A percentile compares a stretch with the other conserved stretches of the same genome.
Evolutionary conservation across 1,139 yeast species (phyloP).

Genomic region (Casaregolazyma lundiana): DNA sequence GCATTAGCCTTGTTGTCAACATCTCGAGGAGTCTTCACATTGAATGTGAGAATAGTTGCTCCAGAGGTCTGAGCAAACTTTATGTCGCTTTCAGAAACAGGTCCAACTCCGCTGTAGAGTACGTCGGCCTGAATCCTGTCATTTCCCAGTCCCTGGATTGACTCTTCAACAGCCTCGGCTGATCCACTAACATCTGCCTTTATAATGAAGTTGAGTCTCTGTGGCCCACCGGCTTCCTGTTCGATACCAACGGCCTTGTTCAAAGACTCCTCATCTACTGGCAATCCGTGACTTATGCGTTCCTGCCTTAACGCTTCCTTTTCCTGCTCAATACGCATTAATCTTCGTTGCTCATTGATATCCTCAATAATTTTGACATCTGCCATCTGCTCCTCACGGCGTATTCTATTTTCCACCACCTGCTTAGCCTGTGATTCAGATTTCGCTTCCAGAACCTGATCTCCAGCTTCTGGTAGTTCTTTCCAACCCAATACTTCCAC

Average conservation of each 20-base stretch:
- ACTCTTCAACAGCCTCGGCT: slow-evolving; percentile 63
- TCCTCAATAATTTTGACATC: slow-evolving; percentile 64
- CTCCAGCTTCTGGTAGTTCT: slow-evolving; percentile 89
- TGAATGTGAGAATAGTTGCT: slow-evolving; percentile 76
- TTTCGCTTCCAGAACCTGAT: slow-evolving; percentile 70
- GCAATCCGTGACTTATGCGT: slow-evolving; percentile 32
- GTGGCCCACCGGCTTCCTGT: slow-evolving; percentile 21
- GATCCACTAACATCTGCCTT: slow-evolving; percentile 86
- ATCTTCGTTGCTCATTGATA: slow-evolving; percentile 53
- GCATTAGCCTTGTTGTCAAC: slow-evolving; percentile 57
- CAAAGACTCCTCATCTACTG: slow-evolving; percentile 31
- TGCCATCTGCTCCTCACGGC: slow-evolving; percentile 52
- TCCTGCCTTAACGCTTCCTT: slow-evolving; percentile 22
- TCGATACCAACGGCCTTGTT: slow-evolving; percentile 26
- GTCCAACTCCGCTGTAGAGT: slow-evolving; percentile 73
- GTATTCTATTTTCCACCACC: slow-evolving; percentile 60
- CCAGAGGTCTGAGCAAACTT: slow-evolving; percentile 73
- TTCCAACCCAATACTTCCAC: slow-evolving; percentile 96
- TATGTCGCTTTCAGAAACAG: slow-evolving; percentile 78
- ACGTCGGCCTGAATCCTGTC: slow-evolving; percentile 72
- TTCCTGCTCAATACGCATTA: slow-evolving; percentile 42
- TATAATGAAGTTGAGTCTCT: slow-evolving; percentile 54
- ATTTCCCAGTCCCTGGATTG: slow-evolving; percentile 77
- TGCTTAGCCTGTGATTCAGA: slow-evolving; percentile 71
- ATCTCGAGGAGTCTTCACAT: slow-evolving; percentile 64